Conservation (phyloP, 768 basidiomycete species). For the Russula olivacea region DNA sequence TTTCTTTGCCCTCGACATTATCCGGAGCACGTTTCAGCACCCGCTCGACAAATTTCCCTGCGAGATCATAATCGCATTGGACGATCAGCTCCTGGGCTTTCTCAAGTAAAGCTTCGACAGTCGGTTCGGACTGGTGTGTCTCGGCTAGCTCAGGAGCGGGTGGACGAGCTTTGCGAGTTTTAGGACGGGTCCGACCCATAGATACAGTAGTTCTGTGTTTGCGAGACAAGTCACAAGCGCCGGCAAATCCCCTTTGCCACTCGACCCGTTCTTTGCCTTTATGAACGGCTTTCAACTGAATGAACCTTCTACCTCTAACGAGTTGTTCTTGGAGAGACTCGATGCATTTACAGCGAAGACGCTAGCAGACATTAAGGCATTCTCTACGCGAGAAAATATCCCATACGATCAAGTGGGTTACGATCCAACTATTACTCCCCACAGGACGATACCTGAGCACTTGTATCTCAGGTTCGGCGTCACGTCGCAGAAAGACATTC, state of each 20-base stretch:
- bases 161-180: constrained; percentile 29
- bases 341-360: constrained; percentile 58
- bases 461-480: constrained; percentile 41
- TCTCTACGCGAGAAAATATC: constrained; percentile 53
- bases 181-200: constrained; percentile 34
- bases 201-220: background rate
- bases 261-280: background rate
- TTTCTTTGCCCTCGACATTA: constrained; percentile 68
- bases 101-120: constrained; percentile 46
- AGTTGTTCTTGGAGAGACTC: constrained; percentile 56
- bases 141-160: constrained; percentile 31
- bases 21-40: constrained; percentile 57
- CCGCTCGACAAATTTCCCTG: constrained; percentile 62
- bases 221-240: too few relatives aligned
- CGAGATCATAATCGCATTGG: constrained; percentile 82
- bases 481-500: constrained; percentile 61
- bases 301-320: constrained; percentile 37
- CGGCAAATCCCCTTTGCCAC: background rate
- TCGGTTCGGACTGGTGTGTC: constrained; percentile 36
- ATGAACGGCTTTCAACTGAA: constrained; percentile 23
- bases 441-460: background rate
- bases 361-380: constrained; percentile 50
- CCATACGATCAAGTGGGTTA: constrained; percentile 53
- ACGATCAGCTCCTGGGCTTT: constrained; percentile 78
- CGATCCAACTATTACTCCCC: background rate